Evolutionary conservation across 371 early-diverging fungal genomes (phyloP), one percentile per base, ranked within the genome.

Genomic region (Umbelopsis sp.): DNA sequence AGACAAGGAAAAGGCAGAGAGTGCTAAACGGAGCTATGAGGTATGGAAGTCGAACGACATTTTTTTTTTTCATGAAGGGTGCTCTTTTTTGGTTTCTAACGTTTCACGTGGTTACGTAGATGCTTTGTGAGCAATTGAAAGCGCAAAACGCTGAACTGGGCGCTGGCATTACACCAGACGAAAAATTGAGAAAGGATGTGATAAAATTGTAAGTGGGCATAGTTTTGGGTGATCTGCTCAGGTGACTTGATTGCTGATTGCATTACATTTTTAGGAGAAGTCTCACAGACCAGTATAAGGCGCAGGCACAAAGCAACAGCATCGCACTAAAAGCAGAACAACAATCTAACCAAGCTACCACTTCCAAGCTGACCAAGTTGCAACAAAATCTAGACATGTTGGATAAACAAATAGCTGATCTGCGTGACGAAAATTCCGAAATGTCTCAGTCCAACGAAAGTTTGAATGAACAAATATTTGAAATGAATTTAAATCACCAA

Each of bases 81-180:
- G 41, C 1, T 4, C 41, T 41, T 10, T 41, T 41, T 12, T 7
- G 7, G 12, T 10, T 41, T 41, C 7, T 41, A 12, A 10, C 12
- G 41, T 41, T 41, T 7, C 1, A 29, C 4, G 7, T 41, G 41
- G 10, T 7, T 1, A 1, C 7, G 41, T 41, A 57, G 57, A 57
- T 57, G 57, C 57, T 57, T 35, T 57, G 57, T 3, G 57, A 57
- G 35, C 57, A 57, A n/a, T 57, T 57, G 57, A 57, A 57, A 35
- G 57, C 57, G 6, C 57, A 57, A 12, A 35, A 25, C 29, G 12
- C 57, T 18, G 57, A 57, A 35, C 35, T 35, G 2, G 35, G 35
- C 18, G 29, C 35, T 16, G 57, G 57, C 4, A n/a, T 57, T 1
- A 24, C 57, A 29, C 18, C 35, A 10, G 57, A 57, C 35, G 57